A percentile compares a stretch with the other conserved stretches of the same genome.
phyloP scores from a whole-genome alignment of 208 protist species.

The Leishmania gerbilli region DNA sequence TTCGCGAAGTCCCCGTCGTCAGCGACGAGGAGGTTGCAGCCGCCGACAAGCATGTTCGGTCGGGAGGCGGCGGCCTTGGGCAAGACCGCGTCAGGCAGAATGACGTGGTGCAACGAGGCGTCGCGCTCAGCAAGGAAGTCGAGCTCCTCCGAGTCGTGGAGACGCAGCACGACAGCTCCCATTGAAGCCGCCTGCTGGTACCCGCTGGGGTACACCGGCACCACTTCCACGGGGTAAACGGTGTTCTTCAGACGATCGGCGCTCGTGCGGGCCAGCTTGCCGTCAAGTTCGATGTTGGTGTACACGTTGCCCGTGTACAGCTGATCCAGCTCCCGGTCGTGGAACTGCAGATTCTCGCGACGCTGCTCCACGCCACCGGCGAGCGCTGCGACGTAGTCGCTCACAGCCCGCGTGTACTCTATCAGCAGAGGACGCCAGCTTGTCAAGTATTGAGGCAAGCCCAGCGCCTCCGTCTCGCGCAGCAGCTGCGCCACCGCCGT shows the following conservation, averaged over 20 bases:
- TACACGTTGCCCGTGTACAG: conserved; percentile 42
- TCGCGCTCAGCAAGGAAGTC: conserved; percentile 62
- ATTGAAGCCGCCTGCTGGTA: conserved; percentile 37
- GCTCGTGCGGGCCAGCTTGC: conserved; percentile 48
- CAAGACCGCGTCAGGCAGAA: conserved; percentile 62
- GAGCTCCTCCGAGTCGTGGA: conserved; percentile 26
- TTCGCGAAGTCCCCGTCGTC: conserved; percentile 39
- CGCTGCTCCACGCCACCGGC: conserved; percentile 47
- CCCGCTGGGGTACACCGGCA: conserved; percentile 68
- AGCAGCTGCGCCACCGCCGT: conserved; percentile 33
- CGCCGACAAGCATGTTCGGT: conserved; percentile 71
- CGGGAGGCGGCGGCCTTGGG: conserved; percentile 31
- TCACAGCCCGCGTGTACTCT: conserved; percentile 44
- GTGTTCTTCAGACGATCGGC: conserved; percentile 34
- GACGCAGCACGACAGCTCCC: conserved; percentile 19
- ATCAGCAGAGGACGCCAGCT: conserved; percentile 30
- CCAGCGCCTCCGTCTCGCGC: conserved; percentile 11
- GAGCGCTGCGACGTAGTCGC: conserved; percentile 27
- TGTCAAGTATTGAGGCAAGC: conserved; percentile 24
- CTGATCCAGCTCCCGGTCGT: conserved; percentile 63
- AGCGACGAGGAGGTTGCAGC: conserved; percentile 66
- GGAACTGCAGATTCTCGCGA: conserved; percentile 59
- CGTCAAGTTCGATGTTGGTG: conserved; percentile 50
- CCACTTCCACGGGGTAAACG: conserved; percentile 79
- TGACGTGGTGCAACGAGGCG: conserved; percentile 53